Evolutionary conservation across 768 basidiomycete genomes (phyloP).

Genomic region (Artomyces pyxidatus): DNA sequence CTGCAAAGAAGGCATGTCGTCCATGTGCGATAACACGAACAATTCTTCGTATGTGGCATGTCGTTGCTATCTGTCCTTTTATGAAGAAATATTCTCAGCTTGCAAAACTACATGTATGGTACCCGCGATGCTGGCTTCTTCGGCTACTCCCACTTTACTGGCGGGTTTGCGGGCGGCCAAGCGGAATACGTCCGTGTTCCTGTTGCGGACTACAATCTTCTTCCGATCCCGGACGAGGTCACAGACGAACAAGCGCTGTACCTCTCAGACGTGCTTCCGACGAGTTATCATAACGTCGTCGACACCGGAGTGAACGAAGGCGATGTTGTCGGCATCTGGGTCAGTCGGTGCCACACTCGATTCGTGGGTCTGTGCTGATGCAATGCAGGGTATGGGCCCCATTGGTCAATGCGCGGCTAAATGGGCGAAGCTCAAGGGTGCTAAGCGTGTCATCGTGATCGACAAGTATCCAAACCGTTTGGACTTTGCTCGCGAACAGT

Average conservation of each 20-base stretch:
- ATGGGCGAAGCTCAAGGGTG: constrained; percentile 62
- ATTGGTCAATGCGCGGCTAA: constrained; percentile 54
- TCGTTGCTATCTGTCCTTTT: not conserved
- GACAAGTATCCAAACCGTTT: constrained; percentile 50
- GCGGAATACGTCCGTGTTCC: constrained; percentile 71
- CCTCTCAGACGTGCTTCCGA: constrained; percentile 58
- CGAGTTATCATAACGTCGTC: constrained; percentile 65
- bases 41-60: constrained; percentile 40
- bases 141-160: constrained; percentile 64
- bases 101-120: constrained; percentile 55
- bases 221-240: constrained; percentile 59
- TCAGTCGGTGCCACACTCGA: constrained; percentile 29
- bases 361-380: not conserved
- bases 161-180: constrained; percentile 70
- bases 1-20: constrained; percentile 66
- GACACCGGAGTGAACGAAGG: constrained; percentile 69
- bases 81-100: too few species aligned
- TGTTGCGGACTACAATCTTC: constrained; percentile 61
- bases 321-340: constrained; percentile 67
- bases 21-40: constrained; percentile 70
- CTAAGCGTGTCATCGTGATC: constrained; percentile 62
- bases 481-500: constrained; percentile 35
- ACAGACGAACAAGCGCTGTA: constrained; percentile 54
- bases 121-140: constrained; percentile 65
- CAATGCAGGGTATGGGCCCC: constrained; percentile 50